Evolutionary conservation across 2,329 filamentous ascomycete species (phyloP).

Genomic region (Verticillium nubilum): DNA sequence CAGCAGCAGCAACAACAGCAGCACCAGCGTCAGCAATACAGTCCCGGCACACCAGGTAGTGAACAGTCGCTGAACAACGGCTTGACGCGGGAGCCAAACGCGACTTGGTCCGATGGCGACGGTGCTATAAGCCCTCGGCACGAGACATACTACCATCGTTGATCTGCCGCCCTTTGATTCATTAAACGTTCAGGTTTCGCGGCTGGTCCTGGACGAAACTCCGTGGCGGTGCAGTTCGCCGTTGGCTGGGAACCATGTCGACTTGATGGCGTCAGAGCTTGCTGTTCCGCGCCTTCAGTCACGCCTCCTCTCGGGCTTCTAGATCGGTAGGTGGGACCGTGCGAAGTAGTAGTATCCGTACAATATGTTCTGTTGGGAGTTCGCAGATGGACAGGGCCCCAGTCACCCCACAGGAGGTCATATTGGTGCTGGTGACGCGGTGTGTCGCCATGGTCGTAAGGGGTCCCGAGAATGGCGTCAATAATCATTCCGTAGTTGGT

Average conservation of each 20-base stretch:
- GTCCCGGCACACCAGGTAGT: not conserved
- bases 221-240: not conserved
- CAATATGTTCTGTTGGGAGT: not conserved
- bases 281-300: not conserved
- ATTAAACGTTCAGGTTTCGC: not conserved
- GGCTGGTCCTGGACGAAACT: not conserved
- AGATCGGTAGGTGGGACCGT: not conserved
- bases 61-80: not conserved
- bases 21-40: not conserved
- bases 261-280: not conserved
- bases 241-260: not conserved
- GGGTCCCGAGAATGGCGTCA: not conserved
- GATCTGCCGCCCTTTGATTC: not conserved
- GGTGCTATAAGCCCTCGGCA: not conserved
- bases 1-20: not conserved
- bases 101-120: not conserved
- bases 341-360: not conserved
- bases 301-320: not conserved
- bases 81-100: not conserved
- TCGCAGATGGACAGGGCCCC: no score
- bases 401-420: not conserved
- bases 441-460: not conserved
- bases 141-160: constrained; percentile 1
- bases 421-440: not conserved
- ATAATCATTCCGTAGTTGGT: not conserved